A percentile compares a stretch with the other conserved stretches of the same genome.
phyloP scores from a whole-genome alignment of 2,329 filamentous ascomycete genomes.

The Albophoma yamanashiensis region DNA sequence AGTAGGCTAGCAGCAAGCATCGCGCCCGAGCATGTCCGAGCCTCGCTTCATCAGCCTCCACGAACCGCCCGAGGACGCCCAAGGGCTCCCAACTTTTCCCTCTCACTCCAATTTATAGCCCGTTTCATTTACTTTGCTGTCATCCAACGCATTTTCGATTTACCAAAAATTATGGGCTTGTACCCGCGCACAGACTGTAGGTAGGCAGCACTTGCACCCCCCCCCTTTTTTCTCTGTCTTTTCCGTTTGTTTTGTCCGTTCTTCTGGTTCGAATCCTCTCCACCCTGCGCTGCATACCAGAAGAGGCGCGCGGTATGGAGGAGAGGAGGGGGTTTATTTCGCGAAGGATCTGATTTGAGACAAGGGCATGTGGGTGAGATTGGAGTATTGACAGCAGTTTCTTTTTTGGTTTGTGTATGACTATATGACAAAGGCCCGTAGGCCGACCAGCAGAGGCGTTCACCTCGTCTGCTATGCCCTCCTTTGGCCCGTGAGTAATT shows the following conservation, averaged over 20 bases:
- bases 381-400: background rate
- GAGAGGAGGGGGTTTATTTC: background rate
- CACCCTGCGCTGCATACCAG: background rate
- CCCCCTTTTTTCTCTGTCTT: background rate
- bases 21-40: background rate
- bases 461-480: background rate
- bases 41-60: background rate
- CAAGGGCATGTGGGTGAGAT: background rate
- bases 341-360: background rate
- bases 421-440: background rate
- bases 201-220: background rate
- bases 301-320: background rate
- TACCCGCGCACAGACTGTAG: background rate
- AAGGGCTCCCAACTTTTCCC: background rate
- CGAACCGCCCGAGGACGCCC: background rate
- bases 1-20: slow-evolving; percentile 1
- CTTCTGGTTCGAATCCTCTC: background rate
- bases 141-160: background rate
- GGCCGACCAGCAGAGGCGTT: no score
- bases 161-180: background rate
- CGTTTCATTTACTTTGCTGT: background rate
- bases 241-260: background rate
- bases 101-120: background rate
- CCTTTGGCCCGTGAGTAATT: no score
- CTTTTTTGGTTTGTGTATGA: background rate